Conservation (phyloP, 2,329 filamentous ascomycete species). For the Fusarium floridanum region DNA sequence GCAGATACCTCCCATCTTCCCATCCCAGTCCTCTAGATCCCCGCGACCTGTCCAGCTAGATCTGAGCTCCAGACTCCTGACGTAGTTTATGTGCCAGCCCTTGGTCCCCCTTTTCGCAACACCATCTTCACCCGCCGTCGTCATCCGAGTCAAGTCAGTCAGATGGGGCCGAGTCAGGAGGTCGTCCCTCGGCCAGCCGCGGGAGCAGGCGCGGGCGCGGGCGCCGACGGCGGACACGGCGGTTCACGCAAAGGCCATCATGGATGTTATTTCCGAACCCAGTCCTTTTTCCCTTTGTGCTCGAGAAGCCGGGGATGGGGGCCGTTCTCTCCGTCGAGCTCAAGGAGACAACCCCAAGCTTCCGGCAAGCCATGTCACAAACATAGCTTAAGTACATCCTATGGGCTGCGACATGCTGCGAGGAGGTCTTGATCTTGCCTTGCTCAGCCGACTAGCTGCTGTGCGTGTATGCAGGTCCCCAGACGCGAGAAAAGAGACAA, state of each 20-base stretch:
- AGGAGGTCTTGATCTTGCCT: slow-evolving; percentile 36
- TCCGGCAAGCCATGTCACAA: slow-evolving; percentile 32
- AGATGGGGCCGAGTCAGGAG: slow-evolving; percentile 47
- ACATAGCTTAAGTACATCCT: slow-evolving; percentile 22
- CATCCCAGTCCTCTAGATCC: slow-evolving; percentile 32
- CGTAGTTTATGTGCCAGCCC: slow-evolving; percentile 23
- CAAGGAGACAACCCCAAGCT: slow-evolving; percentile 30
- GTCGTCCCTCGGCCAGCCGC: slow-evolving; percentile 40
- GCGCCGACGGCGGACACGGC: slow-evolving; percentile 10
- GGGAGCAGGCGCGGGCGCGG: slow-evolving; percentile 14
- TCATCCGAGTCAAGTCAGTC: slow-evolving; percentile 49
- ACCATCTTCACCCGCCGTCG: slow-evolving; percentile 37
- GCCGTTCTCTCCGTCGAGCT: slow-evolving; percentile 20
- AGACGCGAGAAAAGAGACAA: slow-evolving; percentile 49
- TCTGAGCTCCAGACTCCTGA: slow-evolving; percentile 42
- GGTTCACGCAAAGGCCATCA: slow-evolving; percentile 7
- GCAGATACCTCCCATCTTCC: slow-evolving; percentile 26
- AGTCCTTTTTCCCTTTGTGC: not conserved
- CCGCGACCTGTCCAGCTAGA: slow-evolving; percentile 26
- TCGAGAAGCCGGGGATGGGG: slow-evolving; percentile 23
- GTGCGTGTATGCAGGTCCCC: slow-evolving; percentile 45
- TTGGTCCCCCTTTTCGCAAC: slow-evolving; percentile 30
- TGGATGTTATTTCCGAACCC: slow-evolving; percentile 26
- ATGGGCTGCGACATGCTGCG: slow-evolving; percentile 15
- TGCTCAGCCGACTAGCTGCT: slow-evolving; percentile 34